Conservation (phyloP, 768 basidiomycete genomes). For the Boletellus ananas region DNA sequence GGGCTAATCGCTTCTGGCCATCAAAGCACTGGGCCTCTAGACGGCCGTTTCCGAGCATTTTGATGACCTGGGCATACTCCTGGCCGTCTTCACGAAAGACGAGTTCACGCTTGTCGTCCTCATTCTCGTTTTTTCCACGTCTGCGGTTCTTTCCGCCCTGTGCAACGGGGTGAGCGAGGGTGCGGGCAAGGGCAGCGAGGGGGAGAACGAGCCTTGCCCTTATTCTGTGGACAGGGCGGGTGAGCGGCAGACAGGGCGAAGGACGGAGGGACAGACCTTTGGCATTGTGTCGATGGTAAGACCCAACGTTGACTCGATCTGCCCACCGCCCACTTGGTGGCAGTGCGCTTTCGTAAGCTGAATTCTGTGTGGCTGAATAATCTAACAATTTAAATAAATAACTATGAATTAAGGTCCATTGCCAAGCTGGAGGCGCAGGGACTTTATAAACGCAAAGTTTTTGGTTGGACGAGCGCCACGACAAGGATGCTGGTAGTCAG, state of each 20-base stretch:
- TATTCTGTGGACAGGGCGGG: slow-evolving; percentile 17
- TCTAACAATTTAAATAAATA: no score
- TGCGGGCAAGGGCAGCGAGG: background rate
- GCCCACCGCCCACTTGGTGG: background rate
- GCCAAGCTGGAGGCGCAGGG: no score
- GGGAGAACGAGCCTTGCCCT: slow-evolving; percentile 23
- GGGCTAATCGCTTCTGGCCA: slow-evolving; percentile 94
- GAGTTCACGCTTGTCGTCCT: slow-evolving; percentile 96
- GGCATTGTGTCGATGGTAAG: slow-evolving; percentile 16
- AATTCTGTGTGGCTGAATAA: no score
- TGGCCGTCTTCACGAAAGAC: slow-evolving; percentile 99
- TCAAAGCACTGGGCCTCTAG: slow-evolving; percentile 97
- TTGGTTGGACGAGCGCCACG: no score
- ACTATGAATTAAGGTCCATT: no score
- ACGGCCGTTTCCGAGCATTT: slow-evolving; percentile 98
- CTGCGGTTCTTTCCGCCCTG: slow-evolving; percentile 99
- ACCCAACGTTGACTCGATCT: background rate
- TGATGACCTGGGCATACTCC: slow-evolving; percentile 96
- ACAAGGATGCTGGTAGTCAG: no score
- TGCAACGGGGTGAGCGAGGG: slow-evolving; percentile 4
- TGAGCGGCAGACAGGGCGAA: background rate
- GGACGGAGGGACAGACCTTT: slow-evolving; percentile 14
- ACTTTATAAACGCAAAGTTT: no score
- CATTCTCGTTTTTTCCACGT: slow-evolving; percentile 99
- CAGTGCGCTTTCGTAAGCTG: slow-evolving; percentile 9